Evolutionary conservation across 345 rosid genomes (phyloP), one percentile per base, ranked within the genome.

Genomic region (Punica granatum): DNA sequence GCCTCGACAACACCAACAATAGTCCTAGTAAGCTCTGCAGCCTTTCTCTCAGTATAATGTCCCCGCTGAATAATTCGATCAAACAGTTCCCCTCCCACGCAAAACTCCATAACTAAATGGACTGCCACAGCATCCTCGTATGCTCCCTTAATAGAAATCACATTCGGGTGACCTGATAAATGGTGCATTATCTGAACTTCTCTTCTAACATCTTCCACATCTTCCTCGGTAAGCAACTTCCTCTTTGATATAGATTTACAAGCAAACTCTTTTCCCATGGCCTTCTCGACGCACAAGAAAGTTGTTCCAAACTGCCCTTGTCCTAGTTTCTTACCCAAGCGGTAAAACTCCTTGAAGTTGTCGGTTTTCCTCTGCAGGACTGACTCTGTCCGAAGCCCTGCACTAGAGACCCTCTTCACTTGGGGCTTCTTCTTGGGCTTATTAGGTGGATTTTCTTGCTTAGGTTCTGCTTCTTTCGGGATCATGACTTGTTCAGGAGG

Each of bases 121-220:
- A 81, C 84, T 0, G 84, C 82, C 35, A 77, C 77, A 7, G 72
- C 82, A 67, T 81, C 84, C 72, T 81, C 84, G 16, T 75, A 81
- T 34, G 84, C 84, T 34, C 75, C 80, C 58, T 78, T 67, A 16
- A 81, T 81, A 16, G 66, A 63, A 21, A 81, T 75, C 32, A 81
- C 82, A 68, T 81, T 78, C 0, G 84, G 78, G 49, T 78, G 82
- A 13, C 82, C 84, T 6, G 75, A 79, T 72, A 81, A 74, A 67
- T 81, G 85, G 64, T 81, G 85, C 85, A 81, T 81, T 73, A 81
- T 81, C 82, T 78, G 85, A 71, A 81, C 80, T 69, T 81, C 85
- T 59, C 85, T 78, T 69, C 82, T 69, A 36, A 81, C 85, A 69
- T 81, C 85, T 60, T 81, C 85, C n/a, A 81, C 85, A 60, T 81